Evolutionary conservation across 2,329 filamentous ascomycete species (phyloP).

Genomic region (Colletotrichum tamarilloi): DNA sequence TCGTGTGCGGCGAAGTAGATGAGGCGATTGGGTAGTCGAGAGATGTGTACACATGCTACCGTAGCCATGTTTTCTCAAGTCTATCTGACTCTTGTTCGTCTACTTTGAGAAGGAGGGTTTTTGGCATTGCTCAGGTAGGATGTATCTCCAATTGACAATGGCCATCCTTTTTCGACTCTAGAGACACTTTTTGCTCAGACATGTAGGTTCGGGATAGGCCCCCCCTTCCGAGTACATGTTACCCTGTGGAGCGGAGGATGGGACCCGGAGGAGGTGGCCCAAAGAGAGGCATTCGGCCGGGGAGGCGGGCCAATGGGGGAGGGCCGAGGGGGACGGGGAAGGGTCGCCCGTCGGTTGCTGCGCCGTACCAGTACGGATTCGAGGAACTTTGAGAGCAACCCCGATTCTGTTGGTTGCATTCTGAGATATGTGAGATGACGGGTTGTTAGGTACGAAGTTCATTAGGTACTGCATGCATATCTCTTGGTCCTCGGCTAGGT

Average conservation of each 20-base stretch:
- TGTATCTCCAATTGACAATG: no score
- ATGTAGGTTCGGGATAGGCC: neutral
- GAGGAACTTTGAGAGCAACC: no score
- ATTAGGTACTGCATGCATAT: neutral
- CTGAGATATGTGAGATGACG: neutral
- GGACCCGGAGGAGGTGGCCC: neutral
- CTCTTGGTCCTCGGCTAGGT: neutral
- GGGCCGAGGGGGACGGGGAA: no score
- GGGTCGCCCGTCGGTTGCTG: neutral
- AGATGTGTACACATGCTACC: neutral
- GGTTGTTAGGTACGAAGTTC: no score
- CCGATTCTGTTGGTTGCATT: neutral
- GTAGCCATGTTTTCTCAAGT: no score
- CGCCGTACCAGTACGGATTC: neutral
- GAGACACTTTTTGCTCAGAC: neutral
- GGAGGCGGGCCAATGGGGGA: constrained; percentile 18
- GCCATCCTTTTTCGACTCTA: no score
- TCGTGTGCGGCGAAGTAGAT: constrained; percentile 3
- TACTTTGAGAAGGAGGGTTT: no score
- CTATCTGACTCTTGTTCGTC: no score
- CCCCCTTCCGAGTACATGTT: neutral
- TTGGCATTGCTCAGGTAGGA: no score
- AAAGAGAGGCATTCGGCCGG: constrained; percentile 24
- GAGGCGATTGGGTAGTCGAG: neutral
- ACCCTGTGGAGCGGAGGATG: neutral